Percentiles rank a stretch among this genome's conserved stretches.
Conservation (phyloP, 257 asterid genomes). For the Orobanche coerulescens region DNA sequence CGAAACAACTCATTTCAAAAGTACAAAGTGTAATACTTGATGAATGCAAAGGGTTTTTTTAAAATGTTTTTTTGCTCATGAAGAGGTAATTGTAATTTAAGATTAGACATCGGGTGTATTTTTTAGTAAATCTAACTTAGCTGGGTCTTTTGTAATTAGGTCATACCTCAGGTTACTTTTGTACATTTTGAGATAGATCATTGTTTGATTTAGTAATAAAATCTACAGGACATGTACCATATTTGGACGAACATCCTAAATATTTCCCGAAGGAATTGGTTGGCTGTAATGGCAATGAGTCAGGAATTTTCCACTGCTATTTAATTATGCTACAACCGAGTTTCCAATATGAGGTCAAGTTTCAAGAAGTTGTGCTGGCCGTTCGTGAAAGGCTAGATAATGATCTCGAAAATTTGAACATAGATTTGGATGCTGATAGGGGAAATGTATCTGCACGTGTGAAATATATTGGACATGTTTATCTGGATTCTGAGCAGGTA, state of each 20-base stretch:
- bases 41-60: too few species aligned
- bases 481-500: constrained; percentile 43
- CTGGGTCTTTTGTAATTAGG: too few species aligned
- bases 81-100: too few species aligned
- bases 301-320: constrained; percentile 38
- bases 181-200: too few species aligned
- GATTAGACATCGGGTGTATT: too few species aligned
- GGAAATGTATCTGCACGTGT: constrained; percentile 30
- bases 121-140: too few species aligned
- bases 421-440: constrained; percentile 48
- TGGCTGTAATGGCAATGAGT: constrained; percentile 19
- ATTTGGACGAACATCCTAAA: constrained; percentile 30
- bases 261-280: constrained; percentile 63
- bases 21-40: neutral
- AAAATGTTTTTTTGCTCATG: neutral
- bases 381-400: constrained; percentile 36
- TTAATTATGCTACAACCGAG: constrained; percentile 34
- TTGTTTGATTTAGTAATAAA: neutral
- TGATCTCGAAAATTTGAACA: constrained; percentile 26
- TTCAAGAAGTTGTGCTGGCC: constrained; percentile 46
- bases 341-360: constrained; percentile 31
- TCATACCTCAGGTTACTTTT: too few species aligned
- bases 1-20: too few species aligned
- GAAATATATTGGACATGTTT: constrained; percentile 26
- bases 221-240: constrained; percentile 36